Evolutionary conservation across 495 filamentous ascomycete species (phyloP), one percentile per base, ranked within the genome.

Genomic region (Lophium mytilinum): DNA sequence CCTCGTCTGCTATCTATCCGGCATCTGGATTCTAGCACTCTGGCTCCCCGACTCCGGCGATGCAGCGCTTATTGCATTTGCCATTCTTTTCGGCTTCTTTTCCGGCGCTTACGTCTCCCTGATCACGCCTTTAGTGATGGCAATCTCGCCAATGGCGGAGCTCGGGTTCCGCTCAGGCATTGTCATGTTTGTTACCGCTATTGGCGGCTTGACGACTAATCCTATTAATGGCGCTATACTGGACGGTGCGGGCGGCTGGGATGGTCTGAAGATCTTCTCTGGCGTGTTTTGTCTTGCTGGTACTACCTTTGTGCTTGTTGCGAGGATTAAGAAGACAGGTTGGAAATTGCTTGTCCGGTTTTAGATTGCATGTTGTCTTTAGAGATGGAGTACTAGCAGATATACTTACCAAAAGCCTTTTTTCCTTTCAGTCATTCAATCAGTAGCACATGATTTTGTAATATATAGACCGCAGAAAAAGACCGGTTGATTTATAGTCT

Each of bases 51-150:
- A 77, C 0, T 70, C 68, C 0, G 72, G 72, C 36, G 83, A 82
- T 42, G 80, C 76, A 1, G 74, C 83, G 1, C 80, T 80, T 36
- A 82, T 90, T 54, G 69, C 81, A 12, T 88, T 84, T 70, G 76
- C 78, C 6, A 76, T 77, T 0, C 61, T 88, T 0, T 89, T 84
- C 65, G 87, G 87, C 1, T 88, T 90, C 68, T 74, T 78, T n/a
- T 84, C 83, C 1, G 86, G 87, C 4, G 83, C 83, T 4, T 88
- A 84, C 64, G 80, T 89, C 53, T 82, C 79, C 0, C 70, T 89
- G 3, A 72, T 75, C 0, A 78, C 81, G 0, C 78, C 81, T 0
- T 67, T 85, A 6, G 66, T 87, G 15, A 84, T 84, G 0, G 84
- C 89, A 65, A 84, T 89, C 61, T 83, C 80, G 10, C 37, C 36